These are phyloP conservation scores for Zostera marina DNA, from an alignment of 116 monocot genomes.

Conservation along the genomic window DNA sequence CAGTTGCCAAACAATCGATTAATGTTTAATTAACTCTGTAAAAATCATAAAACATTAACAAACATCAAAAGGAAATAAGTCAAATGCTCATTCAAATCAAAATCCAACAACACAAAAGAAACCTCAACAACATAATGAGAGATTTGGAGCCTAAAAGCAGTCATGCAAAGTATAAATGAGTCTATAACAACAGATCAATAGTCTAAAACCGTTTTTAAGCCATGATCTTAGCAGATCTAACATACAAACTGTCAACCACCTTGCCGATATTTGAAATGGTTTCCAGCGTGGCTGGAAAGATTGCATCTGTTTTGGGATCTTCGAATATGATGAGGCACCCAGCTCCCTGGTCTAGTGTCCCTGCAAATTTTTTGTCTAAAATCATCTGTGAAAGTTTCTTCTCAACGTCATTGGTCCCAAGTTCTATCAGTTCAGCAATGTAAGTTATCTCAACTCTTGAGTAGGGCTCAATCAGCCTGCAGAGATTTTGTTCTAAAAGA, in stretches of 20 bases:
- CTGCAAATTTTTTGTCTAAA: slow-evolving; percentile 73
- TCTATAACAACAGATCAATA: too few relatives aligned
- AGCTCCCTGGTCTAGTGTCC: slow-evolving; percentile 64
- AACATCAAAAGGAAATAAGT: too few relatives aligned
- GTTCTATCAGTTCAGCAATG: slow-evolving; percentile 48
- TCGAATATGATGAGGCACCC: slow-evolving; percentile 64
- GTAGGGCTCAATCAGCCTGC: slow-evolving; percentile 61
- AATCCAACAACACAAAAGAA: too few relatives aligned
- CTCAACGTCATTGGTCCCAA: slow-evolving; percentile 43
- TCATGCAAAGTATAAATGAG: too few relatives aligned
- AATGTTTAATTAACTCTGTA: too few relatives aligned
- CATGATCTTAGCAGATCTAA: slow-evolving; percentile 53
- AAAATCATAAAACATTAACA: too few relatives aligned
- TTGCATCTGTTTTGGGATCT: slow-evolving; percentile 47
- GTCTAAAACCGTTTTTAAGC: slow-evolving; percentile 11
- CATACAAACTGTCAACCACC: slow-evolving; percentile 70
- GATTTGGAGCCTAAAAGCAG: too few relatives aligned
- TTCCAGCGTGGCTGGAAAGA: slow-evolving; percentile 49
- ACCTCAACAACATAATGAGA: too few relatives aligned
- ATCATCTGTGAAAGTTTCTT: slow-evolving; percentile 74
- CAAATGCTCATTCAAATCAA: too few relatives aligned
- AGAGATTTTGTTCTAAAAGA: slow-evolving; percentile 61
- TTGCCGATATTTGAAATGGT: slow-evolving; percentile 56
- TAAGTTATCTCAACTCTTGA: slow-evolving; percentile 50
- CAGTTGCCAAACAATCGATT: too few relatives aligned